These are phyloP conservation scores for Dactylis glomerata DNA, from an alignment of 176 grass and related monocot species.

Conservation along the genomic window DNA sequence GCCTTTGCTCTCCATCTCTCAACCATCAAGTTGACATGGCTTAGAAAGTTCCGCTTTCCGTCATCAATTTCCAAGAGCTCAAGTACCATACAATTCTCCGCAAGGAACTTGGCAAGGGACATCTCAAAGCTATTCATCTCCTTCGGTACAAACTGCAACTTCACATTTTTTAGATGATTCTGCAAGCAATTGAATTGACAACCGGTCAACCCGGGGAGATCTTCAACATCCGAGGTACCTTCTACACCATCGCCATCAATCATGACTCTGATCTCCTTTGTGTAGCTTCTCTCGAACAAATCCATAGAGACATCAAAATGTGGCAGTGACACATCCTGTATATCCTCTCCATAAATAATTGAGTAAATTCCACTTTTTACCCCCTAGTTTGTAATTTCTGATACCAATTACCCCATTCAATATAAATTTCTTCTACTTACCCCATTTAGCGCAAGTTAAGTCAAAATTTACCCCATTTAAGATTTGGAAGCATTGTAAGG, in stretches of 20 bases:
- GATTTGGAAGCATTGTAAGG: too few relatives aligned
- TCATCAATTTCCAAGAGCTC: neutral
- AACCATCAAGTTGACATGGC: neutral
- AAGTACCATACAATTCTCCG: neutral
- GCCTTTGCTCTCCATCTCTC: neutral
- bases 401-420: too few relatives aligned
- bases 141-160: neutral
- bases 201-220: neutral
- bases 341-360: neutral
- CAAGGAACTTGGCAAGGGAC: neutral
- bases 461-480: too few relatives aligned
- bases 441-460: too few relatives aligned
- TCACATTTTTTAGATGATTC: constrained; percentile 2
- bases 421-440: too few relatives aligned
- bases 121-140: neutral
- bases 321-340: neutral
- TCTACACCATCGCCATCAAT: neutral
- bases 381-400: too few relatives aligned
- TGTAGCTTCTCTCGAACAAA: neutral
- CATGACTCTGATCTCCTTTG: neutral
- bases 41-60: neutral
- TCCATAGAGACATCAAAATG: neutral
- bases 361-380: neutral
- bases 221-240: neutral
- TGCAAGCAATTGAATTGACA: neutral